Conservation (phyloP, 805 yeast species). For the Saccharomyces mikatae region DNA sequence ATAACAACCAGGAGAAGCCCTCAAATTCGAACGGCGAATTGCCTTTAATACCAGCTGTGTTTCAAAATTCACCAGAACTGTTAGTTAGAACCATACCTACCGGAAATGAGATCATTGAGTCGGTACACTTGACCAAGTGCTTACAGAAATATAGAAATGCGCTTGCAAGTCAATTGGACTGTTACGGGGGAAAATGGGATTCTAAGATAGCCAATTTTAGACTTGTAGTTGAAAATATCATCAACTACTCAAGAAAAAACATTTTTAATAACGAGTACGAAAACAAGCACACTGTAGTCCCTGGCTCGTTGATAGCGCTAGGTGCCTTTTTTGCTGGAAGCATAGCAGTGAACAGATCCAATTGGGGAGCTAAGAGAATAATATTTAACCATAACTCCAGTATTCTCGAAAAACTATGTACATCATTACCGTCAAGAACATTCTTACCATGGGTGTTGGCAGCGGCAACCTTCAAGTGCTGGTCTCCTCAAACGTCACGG, state of each 20-base stretch:
- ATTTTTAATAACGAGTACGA: constrained; percentile 21
- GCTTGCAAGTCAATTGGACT: constrained; percentile 6
- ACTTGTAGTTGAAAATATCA: background rate
- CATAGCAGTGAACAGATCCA: constrained; percentile 19
- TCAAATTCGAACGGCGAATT: constrained; percentile 1
- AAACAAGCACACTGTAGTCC: constrained; percentile 17
- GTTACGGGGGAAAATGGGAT: constrained; percentile 2
- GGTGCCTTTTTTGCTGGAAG: constrained; percentile 26
- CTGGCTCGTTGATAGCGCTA: constrained; percentile 20
- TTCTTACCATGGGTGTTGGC: constrained; percentile 18
- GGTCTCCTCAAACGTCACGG: constrained; percentile 22
- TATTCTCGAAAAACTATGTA: constrained; percentile 10
- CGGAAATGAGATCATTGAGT: constrained; percentile 13
- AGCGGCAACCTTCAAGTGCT: constrained; percentile 13
- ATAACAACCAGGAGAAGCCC: background rate
- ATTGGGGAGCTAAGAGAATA: constrained; percentile 18
- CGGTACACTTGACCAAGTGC: constrained; percentile 7
- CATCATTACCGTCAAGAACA: constrained; percentile 22
- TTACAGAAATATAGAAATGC: constrained; percentile 9
- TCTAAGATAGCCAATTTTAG: constrained; percentile 4
- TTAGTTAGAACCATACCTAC: background rate
- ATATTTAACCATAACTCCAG: constrained; percentile 8
- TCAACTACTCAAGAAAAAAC: constrained; percentile 10
- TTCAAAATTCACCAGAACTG: constrained; percentile 5
- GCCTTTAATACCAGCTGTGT: constrained; percentile 4